phyloP scores from a whole-genome alignment of 768 basidiomycete genomes.

The Mycena chlorophos region DNA sequence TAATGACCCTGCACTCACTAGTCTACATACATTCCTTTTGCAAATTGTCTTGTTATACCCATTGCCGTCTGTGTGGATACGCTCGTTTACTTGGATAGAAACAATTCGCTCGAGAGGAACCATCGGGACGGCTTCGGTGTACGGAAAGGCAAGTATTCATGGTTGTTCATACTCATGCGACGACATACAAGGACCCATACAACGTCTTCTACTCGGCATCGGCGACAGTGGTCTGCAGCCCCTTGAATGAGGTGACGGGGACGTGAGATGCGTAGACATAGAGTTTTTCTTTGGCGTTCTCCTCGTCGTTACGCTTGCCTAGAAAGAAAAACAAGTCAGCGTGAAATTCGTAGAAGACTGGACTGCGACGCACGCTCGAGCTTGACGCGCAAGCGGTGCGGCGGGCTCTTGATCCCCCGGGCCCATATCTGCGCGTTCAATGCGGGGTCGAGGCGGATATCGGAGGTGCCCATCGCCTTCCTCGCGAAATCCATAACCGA shows the following conservation, averaged over 20 bases:
- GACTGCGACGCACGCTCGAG: constrained; percentile 78
- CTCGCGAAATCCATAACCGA: constrained; percentile 88
- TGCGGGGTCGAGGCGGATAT: constrained; percentile 92
- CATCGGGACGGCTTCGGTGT: too few species aligned
- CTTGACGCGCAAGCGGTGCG: constrained; percentile 87
- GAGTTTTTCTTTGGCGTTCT: constrained; percentile 97
- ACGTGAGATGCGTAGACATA: constrained; percentile 89
- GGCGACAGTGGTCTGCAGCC: constrained; percentile 79
- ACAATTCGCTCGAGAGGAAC: background rate
- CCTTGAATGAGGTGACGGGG: constrained; percentile 81
- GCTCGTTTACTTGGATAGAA: background rate
- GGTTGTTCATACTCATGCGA: background rate
- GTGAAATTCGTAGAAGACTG: constrained; percentile 1
- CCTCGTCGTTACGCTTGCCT: constrained; percentile 99
- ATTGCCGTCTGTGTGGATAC: too few species aligned
- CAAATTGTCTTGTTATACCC: background rate
- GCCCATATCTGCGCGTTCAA: constrained; percentile 97
- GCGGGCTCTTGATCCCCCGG: constrained; percentile 90
- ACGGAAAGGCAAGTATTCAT: too few species aligned
- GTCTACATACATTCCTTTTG: background rate
- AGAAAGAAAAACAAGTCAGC: background rate
- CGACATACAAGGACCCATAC: too few species aligned
- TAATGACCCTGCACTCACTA: background rate
- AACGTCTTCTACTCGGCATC: constrained; percentile 69
- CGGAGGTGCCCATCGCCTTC: constrained; percentile 93